Percentiles rank a stretch among this genome's conserved stretches.
phyloP scores from a whole-genome alignment of 176 grass and related monocot species.

The Sorghum bicolor region DNA sequence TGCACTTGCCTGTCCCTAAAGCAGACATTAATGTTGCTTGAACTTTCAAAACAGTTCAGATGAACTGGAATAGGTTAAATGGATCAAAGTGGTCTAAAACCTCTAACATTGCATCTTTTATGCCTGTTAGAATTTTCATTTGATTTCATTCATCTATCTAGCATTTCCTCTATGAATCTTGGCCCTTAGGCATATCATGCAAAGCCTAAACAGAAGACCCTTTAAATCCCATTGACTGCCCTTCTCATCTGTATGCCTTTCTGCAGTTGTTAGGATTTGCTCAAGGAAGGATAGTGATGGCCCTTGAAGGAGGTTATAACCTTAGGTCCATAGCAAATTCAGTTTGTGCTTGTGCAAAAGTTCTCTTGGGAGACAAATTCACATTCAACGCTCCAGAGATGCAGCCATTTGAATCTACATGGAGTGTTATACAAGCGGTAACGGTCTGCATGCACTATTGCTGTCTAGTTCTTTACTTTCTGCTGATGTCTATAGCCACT shows the following conservation, averaged over 20 bases:
- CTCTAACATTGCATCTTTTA: not conserved
- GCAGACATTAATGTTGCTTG: not conserved
- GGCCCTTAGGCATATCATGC: not conserved
- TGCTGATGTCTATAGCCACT: slow-evolving; percentile 12
- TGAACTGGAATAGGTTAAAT: not conserved
- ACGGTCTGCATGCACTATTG: slow-evolving; percentile 34
- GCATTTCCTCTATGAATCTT: slow-evolving; percentile 16
- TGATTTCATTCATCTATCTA: slow-evolving; percentile 5
- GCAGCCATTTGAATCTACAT: slow-evolving; percentile 73
- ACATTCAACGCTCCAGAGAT: slow-evolving; percentile 32
- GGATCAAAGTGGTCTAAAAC: not conserved
- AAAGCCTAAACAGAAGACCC: not conserved
- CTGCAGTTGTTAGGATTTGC: slow-evolving; percentile 78
- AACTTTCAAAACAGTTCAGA: slow-evolving; percentile 6
- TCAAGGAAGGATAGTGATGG: slow-evolving; percentile 91
- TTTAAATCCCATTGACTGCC: not conserved
- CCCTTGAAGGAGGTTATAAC: slow-evolving; percentile 96
- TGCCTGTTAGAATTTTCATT: slow-evolving; percentile 1
- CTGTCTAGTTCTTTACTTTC: slow-evolving; percentile 16
- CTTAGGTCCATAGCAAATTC: slow-evolving; percentile 88
- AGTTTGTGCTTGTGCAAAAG: slow-evolving; percentile 71
- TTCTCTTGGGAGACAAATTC: slow-evolving; percentile 76
- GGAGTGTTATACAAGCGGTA: slow-evolving; percentile 86
- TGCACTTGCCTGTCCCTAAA: not conserved
- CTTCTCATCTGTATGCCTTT: slow-evolving; percentile 26